phyloP scores from a whole-genome alignment of 108 stramenopile species.

The Nannochloropsis salina region DNA sequence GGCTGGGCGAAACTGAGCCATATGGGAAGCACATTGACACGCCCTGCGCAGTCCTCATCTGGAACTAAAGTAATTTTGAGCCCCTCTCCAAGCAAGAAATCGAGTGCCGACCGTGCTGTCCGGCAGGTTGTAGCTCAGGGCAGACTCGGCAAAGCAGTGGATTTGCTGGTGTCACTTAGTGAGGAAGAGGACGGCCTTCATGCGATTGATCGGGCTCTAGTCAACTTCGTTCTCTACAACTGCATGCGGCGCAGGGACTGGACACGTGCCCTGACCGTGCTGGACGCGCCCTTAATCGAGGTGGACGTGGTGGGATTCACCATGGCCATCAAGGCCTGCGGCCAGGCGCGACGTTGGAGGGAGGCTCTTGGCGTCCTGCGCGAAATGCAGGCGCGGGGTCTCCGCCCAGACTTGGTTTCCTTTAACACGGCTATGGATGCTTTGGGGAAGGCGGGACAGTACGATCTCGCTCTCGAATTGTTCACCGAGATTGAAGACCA shows the following conservation, averaged over 20 bases:
- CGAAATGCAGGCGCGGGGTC: slow-evolving; percentile 31
- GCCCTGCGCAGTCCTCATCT: not conserved
- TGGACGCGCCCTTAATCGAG: not conserved
- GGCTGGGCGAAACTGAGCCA: not conserved
- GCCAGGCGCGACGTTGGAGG: not conserved
- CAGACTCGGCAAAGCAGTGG: not conserved
- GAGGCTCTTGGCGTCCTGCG: slow-evolving; percentile 12
- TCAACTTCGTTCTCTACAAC: not conserved
- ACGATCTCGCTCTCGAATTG: slow-evolving; percentile 30
- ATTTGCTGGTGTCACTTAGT: not conserved
- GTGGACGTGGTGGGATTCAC: slow-evolving; percentile 17
- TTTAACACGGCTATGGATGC: slow-evolving; percentile 46
- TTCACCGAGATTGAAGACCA: slow-evolving; percentile 34
- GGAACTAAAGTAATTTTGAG: not conserved
- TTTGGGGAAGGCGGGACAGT: slow-evolving; percentile 29
- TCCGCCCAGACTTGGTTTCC: slow-evolving; percentile 35
- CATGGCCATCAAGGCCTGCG: not conserved
- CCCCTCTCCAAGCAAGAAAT: not conserved
- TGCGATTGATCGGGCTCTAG: not conserved
- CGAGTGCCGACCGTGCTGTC: not conserved
- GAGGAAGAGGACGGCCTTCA: not conserved
- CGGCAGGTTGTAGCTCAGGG: slow-evolving; percentile 10
- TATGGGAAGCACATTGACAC: not conserved
- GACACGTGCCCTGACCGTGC: not conserved
- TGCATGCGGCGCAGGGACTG: slow-evolving; percentile 9